These are phyloP conservation scores for Suillus alpinus DNA, from an alignment of 768 basidiomycete species.

Conservation along the genomic window DNA sequence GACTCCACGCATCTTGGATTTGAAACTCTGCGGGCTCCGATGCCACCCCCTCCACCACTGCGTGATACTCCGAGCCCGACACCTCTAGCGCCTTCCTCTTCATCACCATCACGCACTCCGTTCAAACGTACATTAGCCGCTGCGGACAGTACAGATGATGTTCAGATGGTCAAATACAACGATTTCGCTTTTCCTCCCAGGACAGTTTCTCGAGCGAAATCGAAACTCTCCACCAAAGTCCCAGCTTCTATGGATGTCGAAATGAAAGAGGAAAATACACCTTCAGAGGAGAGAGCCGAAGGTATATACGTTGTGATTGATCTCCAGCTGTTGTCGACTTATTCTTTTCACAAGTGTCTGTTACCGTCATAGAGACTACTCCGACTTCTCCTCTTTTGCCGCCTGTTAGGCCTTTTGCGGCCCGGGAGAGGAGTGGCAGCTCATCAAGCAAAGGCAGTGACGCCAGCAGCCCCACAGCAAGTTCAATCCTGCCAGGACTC, in stretches of 20 bases:
- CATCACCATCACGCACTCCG: slow-evolving; percentile 33
- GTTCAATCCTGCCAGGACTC: slow-evolving; percentile 51
- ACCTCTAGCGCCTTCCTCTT: slow-evolving; percentile 26
- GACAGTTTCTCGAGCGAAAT: slow-evolving; percentile 29
- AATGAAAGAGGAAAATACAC: slow-evolving; percentile 20
- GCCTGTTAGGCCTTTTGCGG: slow-evolving; percentile 46
- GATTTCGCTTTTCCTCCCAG: slow-evolving; percentile 54
- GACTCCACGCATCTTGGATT: slow-evolving; percentile 30
- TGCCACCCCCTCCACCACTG: slow-evolving; percentile 27
- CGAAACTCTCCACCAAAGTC: slow-evolving; percentile 26
- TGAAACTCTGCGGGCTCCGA: slow-evolving; percentile 43
- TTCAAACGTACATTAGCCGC: slow-evolving; percentile 28
- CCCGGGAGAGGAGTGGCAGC: slow-evolving; percentile 48
- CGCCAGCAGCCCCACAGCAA: slow-evolving; percentile 23
- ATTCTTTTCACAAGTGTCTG: slow-evolving; percentile 45
- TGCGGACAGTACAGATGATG: slow-evolving; percentile 37
- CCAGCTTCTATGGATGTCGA: slow-evolving; percentile 16
- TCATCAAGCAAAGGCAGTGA: slow-evolving; percentile 40
- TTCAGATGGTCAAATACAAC: slow-evolving; percentile 42
- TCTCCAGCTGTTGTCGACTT: slow-evolving; percentile 22
- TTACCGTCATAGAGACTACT: slow-evolving; percentile 52
- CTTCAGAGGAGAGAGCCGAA: slow-evolving; percentile 4
- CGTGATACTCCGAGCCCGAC: slow-evolving; percentile 26
- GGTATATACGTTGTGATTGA: neutral
- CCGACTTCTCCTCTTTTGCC: slow-evolving; percentile 37